Evolutionary conservation across 148 eudicot genomes (phyloP), one percentile per base, ranked within the genome.

Genomic region (Rhododendron molle): DNA sequence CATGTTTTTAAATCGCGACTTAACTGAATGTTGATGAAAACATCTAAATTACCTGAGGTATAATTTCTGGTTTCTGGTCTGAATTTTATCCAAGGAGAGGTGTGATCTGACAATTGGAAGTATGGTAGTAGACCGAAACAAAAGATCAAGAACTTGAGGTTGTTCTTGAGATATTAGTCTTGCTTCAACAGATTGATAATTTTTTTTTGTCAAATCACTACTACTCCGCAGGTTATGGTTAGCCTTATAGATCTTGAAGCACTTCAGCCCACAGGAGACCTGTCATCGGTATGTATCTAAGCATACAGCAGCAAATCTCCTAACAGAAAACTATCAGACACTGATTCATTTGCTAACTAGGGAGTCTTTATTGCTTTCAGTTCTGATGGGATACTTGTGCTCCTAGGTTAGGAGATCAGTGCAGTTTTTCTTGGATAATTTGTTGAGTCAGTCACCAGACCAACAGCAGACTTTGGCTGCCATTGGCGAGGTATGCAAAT

Each of bases 231-330:
- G 99, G 98, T 97, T 77, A 92, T 97, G 85, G 87, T 81, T 77
- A 90, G 91, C 88, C 96, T 97, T 84, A 94, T 97, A 85, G 95
- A 94, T 90, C 99, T 97, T 73, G 96, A 91, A 88, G 99, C 99
- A 79, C 99, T 97, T 87, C 96, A 94, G 89, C 98, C 99, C 82
- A 97, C 96, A 69, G 98, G 98, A 85, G 99, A 97, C 91, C 82
- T 97, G 88, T 93, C 98, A 65, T 86, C 98, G 83, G 99, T 97
- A 94, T 86, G 94, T 65, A 38, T 44, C 62, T 44, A 62, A 82
- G 13, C 52, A 71, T 40, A 46, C 26, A 80, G 49, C 71, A 78
- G 83, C 30, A 78, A 78, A 83, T 15, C 72, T 85, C 76, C 44
- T 15, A 85, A 72, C 14, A 52, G 58, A 65, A 62, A 20, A 69